phyloP scores from a whole-genome alignment of 192 early-diverging fungal species.

The Pilobolus umbonatus region DNA sequence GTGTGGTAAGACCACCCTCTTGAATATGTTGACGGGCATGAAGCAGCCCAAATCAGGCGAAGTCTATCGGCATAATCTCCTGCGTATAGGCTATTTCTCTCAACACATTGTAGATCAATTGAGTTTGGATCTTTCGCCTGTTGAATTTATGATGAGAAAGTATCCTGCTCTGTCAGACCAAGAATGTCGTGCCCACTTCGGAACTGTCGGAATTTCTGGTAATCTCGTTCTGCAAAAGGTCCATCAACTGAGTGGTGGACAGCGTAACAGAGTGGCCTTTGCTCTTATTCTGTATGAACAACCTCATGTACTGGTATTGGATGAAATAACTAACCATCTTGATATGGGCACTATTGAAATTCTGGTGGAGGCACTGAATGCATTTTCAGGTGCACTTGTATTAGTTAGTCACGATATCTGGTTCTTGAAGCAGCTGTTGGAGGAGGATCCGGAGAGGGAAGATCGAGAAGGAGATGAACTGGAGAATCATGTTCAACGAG shows the following conservation, averaged over 20 bases:
- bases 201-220: conserved; percentile 73
- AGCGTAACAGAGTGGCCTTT: conserved; percentile 73
- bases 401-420: conserved; percentile 86
- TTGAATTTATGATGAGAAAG: conserved; percentile 42
- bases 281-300: conserved; percentile 58
- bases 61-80: conserved; percentile 55
- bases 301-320: conserved; percentile 69
- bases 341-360: conserved; percentile 84
- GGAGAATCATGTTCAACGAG: background rate
- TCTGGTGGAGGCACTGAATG: conserved; percentile 64
- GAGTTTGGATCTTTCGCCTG: conserved; percentile 44
- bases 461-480: conserved; percentile 27
- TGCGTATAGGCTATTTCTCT: conserved; percentile 78
- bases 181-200: conserved; percentile 66
- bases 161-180: conserved; percentile 49
- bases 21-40: conserved; percentile 67
- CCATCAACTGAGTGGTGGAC: conserved; percentile 72
- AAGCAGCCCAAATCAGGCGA: conserved; percentile 57
- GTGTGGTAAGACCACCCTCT: conserved; percentile 74
- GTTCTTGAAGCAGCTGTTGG: conserved; percentile 57
- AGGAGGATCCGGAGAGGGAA: conserved; percentile 40
- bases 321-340: conserved; percentile 86
- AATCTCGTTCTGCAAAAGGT: conserved; percentile 56
- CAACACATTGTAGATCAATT: conserved; percentile 80
- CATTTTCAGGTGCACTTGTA: conserved; percentile 69